A percentile compares a stretch with the other conserved stretches of the same genome.
Conservation (phyloP, 2,329 filamentous ascomycete genomes). For the Alternaria postmessia region DNA sequence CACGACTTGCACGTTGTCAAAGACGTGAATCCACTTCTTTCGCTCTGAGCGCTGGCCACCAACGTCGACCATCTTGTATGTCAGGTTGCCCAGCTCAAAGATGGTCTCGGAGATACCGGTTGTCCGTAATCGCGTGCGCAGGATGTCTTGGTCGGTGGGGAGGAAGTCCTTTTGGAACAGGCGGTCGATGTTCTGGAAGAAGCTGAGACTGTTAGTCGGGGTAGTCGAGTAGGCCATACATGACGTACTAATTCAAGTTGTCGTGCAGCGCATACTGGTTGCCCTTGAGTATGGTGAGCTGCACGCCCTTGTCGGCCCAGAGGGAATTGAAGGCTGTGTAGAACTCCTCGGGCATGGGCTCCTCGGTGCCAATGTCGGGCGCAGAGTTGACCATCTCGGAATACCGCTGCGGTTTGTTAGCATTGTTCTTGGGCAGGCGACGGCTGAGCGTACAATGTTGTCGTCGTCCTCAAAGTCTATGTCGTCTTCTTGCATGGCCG, state of each 20-base stretch:
- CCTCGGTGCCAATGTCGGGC: slow-evolving; percentile 82
- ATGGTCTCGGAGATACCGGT: slow-evolving; percentile 96
- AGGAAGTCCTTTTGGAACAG: slow-evolving; percentile 76
- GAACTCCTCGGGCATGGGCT: slow-evolving; percentile 80
- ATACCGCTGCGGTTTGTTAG: slow-evolving; percentile 66
- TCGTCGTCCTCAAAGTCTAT: slow-evolving; percentile 80
- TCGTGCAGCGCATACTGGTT: slow-evolving; percentile 98
- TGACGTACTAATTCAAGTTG: slow-evolving; percentile 85
- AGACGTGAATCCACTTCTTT: slow-evolving; percentile 98
- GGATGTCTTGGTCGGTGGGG: slow-evolving; percentile 91
- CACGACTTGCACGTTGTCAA: slow-evolving; percentile 91
- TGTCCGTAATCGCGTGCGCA: slow-evolving; percentile 87
- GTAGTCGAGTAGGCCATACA: background rate
- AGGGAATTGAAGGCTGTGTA: slow-evolving; percentile 81
- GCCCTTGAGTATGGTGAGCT: slow-evolving; percentile 86
- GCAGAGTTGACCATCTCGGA: slow-evolving; percentile 80
- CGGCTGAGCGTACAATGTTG: slow-evolving; percentile 71
- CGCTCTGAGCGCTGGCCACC: slow-evolving; percentile 91
- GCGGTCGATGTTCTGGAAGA: slow-evolving; percentile 74
- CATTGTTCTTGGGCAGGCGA: background rate
- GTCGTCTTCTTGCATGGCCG: slow-evolving; percentile 86
- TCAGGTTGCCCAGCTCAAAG: slow-evolving; percentile 89
- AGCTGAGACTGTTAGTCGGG: slow-evolving; percentile 63
- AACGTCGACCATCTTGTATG: slow-evolving; percentile 97
- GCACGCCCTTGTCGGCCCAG: slow-evolving; percentile 85